Evolutionary conservation across 768 basidiomycete genomes (phyloP).

Genomic region (Pisolithus albus): DNA sequence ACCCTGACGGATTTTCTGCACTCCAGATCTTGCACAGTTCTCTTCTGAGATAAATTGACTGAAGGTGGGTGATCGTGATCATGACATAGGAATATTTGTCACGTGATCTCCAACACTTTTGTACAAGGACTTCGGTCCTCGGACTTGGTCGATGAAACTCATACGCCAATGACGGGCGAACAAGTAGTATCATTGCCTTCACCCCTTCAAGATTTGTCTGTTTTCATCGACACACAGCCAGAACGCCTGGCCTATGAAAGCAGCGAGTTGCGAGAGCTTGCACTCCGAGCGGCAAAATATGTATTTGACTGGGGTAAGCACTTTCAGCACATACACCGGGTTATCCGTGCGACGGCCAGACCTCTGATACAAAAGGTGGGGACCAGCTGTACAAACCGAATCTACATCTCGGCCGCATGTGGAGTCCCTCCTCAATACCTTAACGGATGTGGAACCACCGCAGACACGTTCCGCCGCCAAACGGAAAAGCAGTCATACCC

Average conservation of each 20-base stretch:
- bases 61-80: no score
- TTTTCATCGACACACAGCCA: conserved; percentile 46
- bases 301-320: conserved; percentile 68
- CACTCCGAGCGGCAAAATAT: conserved; percentile 64
- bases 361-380: background rate
- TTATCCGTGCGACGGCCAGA: background rate
- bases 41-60: no score
- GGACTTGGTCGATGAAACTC: background rate
- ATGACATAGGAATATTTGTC: background rate
- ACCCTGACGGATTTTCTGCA: no score
- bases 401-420: conserved; percentile 56
- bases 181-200: conserved; percentile 24
- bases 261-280: conserved; percentile 46
- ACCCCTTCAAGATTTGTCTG: conserved; percentile 45
- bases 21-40: no score
- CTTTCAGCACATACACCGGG: background rate
- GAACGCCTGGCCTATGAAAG: conserved; percentile 52
- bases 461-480: conserved; percentile 37
- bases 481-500: conserved; percentile 37
- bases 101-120: background rate
- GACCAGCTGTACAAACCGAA: conserved; percentile 64
- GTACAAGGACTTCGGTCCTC: background rate
- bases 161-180: conserved; percentile 7
- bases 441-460: conserved; percentile 64
- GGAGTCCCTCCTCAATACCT: conserved; percentile 54